Evolutionary conservation across 257 asterid species (phyloP), one percentile per base, ranked within the genome.

Genomic region (Anisodus acutangulus): DNA sequence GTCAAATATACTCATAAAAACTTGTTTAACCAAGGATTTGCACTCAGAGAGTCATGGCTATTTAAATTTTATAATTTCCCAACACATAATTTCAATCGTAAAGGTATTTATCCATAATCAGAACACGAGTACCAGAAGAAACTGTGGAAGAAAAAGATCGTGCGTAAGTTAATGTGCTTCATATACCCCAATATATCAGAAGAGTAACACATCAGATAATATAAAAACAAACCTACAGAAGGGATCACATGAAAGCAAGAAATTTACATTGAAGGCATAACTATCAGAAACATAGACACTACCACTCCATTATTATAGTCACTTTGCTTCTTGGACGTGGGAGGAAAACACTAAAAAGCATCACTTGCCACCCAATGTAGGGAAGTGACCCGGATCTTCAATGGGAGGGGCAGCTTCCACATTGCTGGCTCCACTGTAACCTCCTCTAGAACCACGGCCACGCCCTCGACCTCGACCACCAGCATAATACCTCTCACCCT

Each of bases 381-480:
- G 98, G 92, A 94, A 94, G 88, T 93, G 95, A 67, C 92, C 91
- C 2, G 86, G 93, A 84, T 94, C 97, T 85, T 90, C 94, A 68
- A 94, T 93, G 26, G 92, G 71, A 66, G 93, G 98, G 76, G 84
- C 83, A 4, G 94, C 95, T 81, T 86, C 88, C 39, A 39, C 91
- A 43, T 85, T 84, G 87, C 90, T 62, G 47, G 88, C 90, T 82
- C 92, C 94, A 13, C 89, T 54, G 70, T 89, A 88, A 16, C 93
- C 94, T 31, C 93, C 91, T 69, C 92, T 84, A 0, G 84, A 79
- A 49, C 91, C 92, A 74, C 91, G 95, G 0, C 97, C 97, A 70
- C 95, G 92, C 0, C 97, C 97, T 0, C 97, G 93, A 6, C 97
- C 97, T 0, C 97, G 93, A 6, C 97, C 96, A 76, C 95, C 90